Percentiles rank a stretch among this genome's conserved stretches.
phyloP scores from a whole-genome alignment of 306 rosid genomes.

The Quercus ilex region DNA sequence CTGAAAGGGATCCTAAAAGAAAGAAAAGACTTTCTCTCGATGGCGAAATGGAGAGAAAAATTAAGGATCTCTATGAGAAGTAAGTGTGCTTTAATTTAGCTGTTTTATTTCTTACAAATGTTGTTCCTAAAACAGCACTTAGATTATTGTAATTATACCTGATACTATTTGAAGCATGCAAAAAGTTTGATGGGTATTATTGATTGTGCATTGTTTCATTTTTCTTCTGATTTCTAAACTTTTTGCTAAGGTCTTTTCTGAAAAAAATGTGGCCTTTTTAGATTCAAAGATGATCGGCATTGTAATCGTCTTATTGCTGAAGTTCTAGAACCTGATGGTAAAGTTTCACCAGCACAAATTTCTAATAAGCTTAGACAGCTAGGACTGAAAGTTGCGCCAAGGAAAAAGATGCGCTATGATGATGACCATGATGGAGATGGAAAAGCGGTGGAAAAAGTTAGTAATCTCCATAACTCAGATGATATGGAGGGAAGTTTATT shows the following conservation, averaged over 20 bases:
- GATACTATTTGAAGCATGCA: neutral
- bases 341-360: conserved; percentile 63
- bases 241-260: conserved; percentile 11
- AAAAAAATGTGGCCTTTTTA: conserved; percentile 24
- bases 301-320: conserved; percentile 67
- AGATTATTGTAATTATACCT: neutral
- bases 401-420: conserved; percentile 37
- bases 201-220: neutral
- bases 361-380: conserved; percentile 65
- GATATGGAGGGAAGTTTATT: conserved; percentile 31
- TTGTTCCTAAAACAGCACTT: neutral
- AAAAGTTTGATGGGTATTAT: conserved; percentile 1
- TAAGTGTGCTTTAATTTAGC: conserved; percentile 33
- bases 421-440: conserved; percentile 36
- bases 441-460: conserved; percentile 12
- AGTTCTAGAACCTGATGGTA: conserved; percentile 64
- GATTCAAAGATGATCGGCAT: conserved; percentile 65
- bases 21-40: conserved; percentile 63
- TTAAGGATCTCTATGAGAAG: conserved; percentile 76
- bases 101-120: neutral
- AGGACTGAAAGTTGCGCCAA: conserved; percentile 51
- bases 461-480: conserved; percentile 26
- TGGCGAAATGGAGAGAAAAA: conserved; percentile 56
- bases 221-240: neutral
- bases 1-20: conserved; percentile 42